Evolutionary conservation across 495 filamentous ascomycete species (phyloP), one percentile per base, ranked within the genome.

Genomic region (Neurospora terricola): DNA sequence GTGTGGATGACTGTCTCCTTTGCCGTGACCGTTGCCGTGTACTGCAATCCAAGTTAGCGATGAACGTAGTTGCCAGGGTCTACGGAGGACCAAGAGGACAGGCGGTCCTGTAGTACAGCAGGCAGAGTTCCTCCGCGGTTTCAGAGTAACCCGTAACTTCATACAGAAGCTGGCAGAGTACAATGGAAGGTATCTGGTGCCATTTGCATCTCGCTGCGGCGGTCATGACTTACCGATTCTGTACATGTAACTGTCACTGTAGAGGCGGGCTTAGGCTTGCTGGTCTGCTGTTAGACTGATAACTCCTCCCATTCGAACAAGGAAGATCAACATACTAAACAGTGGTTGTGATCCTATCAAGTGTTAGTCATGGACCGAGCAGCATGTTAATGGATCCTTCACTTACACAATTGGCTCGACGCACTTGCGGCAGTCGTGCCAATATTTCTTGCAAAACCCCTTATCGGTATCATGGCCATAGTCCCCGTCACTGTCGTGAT

Each of bases 221-320:
- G 27, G 14, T 66, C 11, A 11, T 62, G 18, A 45, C 66, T 38
- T 74, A 39, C 70, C 45, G 70, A 72, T 62, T 74, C 39, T 45
- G 42, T 45, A 45, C 42, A 45, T n/a, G 48, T 72, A 21, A 72
- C 70, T 45, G 73, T 74, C 18, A 36, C 39, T 39, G 38, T 74
- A 69, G 27, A 66, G 54, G 54, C 27, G 14, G 54, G 54, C 54
- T 66, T 30, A 18, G 54, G 27, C 3, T 16, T 4, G 30, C 54
- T 66, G 14, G 27, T 66, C 12, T 36, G 54, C 54, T 66, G 27
- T 66, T 66, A 66, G 54, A 66, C 30, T 66, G 27, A 66, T 66
- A 16, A 30, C 14, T 66, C 14, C 27, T 66, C 7, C 23, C 54
- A 66, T 2, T 16, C 14, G 3, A 66, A 34, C 11, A 66, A 8